Evolutionary conservation across 2,329 filamentous ascomycete species (phyloP).

Genomic region (Epichloe amarillans): DNA sequence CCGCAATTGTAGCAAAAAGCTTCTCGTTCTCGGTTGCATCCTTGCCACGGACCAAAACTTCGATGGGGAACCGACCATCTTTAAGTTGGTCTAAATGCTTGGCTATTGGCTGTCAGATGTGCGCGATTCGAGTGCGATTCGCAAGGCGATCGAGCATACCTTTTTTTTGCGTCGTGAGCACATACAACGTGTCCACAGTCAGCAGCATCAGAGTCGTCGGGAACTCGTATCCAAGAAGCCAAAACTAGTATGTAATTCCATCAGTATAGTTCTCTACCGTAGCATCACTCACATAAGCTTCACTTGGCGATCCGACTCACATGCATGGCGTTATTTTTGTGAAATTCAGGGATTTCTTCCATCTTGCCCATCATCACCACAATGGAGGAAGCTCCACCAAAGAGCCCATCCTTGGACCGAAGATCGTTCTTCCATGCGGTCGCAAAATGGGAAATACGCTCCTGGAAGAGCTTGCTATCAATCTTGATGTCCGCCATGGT

Average conservation of each 20-base stretch:
- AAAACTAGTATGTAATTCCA: slow-evolving; percentile 51
- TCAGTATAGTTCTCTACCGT: neutral
- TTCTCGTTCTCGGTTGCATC: slow-evolving; percentile 85
- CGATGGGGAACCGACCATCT: slow-evolving; percentile 80
- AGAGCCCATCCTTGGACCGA: slow-evolving; percentile 70
- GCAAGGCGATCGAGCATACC: slow-evolving; percentile 35
- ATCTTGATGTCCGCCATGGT: slow-evolving; percentile 79
- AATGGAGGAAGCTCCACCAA: slow-evolving; percentile 76
- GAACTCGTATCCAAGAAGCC: slow-evolving; percentile 97
- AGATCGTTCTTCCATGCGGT: slow-evolving; percentile 95
- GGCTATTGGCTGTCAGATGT: slow-evolving; percentile 39
- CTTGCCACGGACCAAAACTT: slow-evolving; percentile 84
- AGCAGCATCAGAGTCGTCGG: slow-evolving; percentile 90
- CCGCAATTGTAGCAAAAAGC: slow-evolving; percentile 70
- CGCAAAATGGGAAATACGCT: slow-evolving; percentile 76
- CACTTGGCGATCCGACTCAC: slow-evolving; percentile 36
- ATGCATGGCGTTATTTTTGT: slow-evolving; percentile 95
- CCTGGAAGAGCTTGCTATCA: slow-evolving; percentile 86
- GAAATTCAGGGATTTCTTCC: slow-evolving; percentile 72
- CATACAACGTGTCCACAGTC: slow-evolving; percentile 75
- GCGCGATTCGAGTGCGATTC: neutral
- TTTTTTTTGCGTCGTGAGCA: slow-evolving; percentile 92
- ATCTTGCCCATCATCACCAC: slow-evolving; percentile 90
- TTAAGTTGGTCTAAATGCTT: slow-evolving; percentile 89
- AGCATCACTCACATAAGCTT: neutral